A percentile compares a stretch with the other conserved stretches of the same genome.
Conservation (phyloP, 441 rosid genomes). For the Kokia cookei region DNA sequence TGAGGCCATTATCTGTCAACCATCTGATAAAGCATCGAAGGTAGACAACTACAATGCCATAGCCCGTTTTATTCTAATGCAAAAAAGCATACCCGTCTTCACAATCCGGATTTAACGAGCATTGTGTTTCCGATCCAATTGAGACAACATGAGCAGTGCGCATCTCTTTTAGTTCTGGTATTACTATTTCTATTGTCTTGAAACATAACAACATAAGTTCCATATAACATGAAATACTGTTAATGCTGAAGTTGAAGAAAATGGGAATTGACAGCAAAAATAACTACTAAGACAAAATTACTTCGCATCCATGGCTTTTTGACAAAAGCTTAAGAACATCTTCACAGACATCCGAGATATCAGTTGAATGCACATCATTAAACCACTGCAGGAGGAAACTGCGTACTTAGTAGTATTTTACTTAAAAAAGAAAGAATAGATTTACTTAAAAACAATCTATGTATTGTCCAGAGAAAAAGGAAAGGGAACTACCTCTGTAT, state of each 20-base stretch:
- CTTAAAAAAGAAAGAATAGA: neutral
- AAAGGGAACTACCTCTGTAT: slow-evolving; percentile 43
- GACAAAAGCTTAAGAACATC: slow-evolving; percentile 55
- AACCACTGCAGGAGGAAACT: slow-evolving; percentile 63
- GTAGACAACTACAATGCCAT: neutral
- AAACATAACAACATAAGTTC: slow-evolving; percentile 8
- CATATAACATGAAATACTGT: neutral
- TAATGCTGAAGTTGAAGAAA: neutral
- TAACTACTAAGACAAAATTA: slow-evolving; percentile 24
- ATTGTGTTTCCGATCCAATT: slow-evolving; percentile 50
- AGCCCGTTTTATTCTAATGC: neutral
- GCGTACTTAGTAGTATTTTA: slow-evolving; percentile 8
- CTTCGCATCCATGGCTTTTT: slow-evolving; percentile 70
- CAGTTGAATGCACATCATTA: slow-evolving; percentile 76
- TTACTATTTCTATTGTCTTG: slow-evolving; percentile 70
- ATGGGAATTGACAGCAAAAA: neutral
- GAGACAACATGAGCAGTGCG: slow-evolving; percentile 71
- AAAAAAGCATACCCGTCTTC: slow-evolving; percentile 60
- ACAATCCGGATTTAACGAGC: slow-evolving; percentile 44
- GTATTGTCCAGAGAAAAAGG: slow-evolving; percentile 10
- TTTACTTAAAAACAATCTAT: neutral
- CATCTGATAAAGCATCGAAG: neutral
- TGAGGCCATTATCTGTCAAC: slow-evolving; percentile 8
- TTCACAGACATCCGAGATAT: slow-evolving; percentile 71
- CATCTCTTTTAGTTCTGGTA: slow-evolving; percentile 88